Base-by-base conservation (phyloP, 169 alveolate genomes). In the Cryptosporidium meleagridis region DNA sequence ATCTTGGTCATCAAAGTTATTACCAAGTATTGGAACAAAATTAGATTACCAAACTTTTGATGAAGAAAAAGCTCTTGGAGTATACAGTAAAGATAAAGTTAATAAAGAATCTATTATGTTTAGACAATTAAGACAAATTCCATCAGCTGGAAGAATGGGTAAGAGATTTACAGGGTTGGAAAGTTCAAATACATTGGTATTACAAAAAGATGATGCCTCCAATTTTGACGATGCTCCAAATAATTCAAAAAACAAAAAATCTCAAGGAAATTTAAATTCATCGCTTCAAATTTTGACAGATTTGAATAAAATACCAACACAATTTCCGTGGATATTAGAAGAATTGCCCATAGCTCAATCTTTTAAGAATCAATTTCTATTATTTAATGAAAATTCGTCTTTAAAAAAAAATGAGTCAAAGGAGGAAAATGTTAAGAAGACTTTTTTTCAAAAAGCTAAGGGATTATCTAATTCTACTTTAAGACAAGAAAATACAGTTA, bases 131-230 rank as follows among this genome's bases (percentile, higher is more conserved):
- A 75, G 29, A 35, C 51, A 53, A 10, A 6, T 3, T 7, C 87
- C 87, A 10, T 75, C 87, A 16, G 87, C 87, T 9, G 87, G 87
- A 55, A 75, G 35, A 35, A 75, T 35, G 87, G 87, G 87, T 7
- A 61, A 21, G 1, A 75, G 87, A 75, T 75, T 18, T 59, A 7
- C 33, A n/a, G 41, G n/a, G 41, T 53, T 16, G 0, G 44, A 58
- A 16, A 51, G 21, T 8, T 23, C 29, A 26, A 37, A 21, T 39
- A 21, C 71, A 41, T 23, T 41, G 4, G 18, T 18, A 18, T 26
- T 29, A 3, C 31, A 35, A 39, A 61, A 55, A 59, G 87, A 75
- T 39, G 62, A 55, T 35, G 12, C 14, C 16, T 75, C 87, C 12
- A n/a, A 55, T 55, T 26, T 12, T 10, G 87, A 61, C 39, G 87